phyloP scores from a whole-genome alignment of 2,329 filamentous ascomycete genomes.

The Colletotrichum sp. region DNA sequence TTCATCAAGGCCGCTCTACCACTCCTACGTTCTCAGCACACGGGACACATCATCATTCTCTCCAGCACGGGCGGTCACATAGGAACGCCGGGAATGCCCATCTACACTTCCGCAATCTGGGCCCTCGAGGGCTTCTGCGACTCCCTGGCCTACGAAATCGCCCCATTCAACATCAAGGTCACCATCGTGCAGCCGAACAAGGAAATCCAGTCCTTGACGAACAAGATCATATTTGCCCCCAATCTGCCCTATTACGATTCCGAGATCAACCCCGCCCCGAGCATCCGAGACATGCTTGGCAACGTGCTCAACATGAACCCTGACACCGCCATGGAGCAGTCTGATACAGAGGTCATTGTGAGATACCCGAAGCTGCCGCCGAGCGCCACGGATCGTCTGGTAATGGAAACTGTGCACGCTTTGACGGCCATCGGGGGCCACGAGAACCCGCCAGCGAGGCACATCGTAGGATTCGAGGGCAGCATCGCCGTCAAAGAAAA shows the following conservation, averaged over 20 bases:
- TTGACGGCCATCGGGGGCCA: slow-evolving; percentile 92
- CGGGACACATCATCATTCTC: slow-evolving; percentile 88
- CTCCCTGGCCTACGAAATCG: slow-evolving; percentile 92
- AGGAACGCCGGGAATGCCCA: slow-evolving; percentile 87
- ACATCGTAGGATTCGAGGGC: slow-evolving; percentile 92
- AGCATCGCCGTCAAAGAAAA: slow-evolving; percentile 92
- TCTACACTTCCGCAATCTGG: slow-evolving; percentile 94
- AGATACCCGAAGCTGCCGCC: slow-evolving; percentile 78
- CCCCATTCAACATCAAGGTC: slow-evolving; percentile 95
- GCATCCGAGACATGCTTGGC: slow-evolving; percentile 82
- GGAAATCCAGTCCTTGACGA: slow-evolving; percentile 87
- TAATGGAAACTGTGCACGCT: slow-evolving; percentile 89
- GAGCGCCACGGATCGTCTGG: slow-evolving; percentile 73
- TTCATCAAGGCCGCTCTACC: slow-evolving; percentile 90
- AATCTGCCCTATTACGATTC: slow-evolving; percentile 71
- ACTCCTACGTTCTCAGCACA: slow-evolving; percentile 77
- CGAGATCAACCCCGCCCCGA: slow-evolving; percentile 76
- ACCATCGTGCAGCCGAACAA: slow-evolving; percentile 96
- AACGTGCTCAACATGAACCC: slow-evolving; percentile 80
- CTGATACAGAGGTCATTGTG: slow-evolving; percentile 53
- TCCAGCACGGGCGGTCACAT: slow-evolving; percentile 92
- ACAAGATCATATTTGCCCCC: slow-evolving; percentile 84
- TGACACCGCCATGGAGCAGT: slow-evolving; percentile 56
- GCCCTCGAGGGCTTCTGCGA: slow-evolving; percentile 96
- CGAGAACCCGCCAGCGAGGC: slow-evolving; percentile 91